A percentile compares a stretch with the other conserved stretches of the same genome.
Conservation (phyloP, 768 basidiomycete genomes). For the Boletales sp. region DNA sequence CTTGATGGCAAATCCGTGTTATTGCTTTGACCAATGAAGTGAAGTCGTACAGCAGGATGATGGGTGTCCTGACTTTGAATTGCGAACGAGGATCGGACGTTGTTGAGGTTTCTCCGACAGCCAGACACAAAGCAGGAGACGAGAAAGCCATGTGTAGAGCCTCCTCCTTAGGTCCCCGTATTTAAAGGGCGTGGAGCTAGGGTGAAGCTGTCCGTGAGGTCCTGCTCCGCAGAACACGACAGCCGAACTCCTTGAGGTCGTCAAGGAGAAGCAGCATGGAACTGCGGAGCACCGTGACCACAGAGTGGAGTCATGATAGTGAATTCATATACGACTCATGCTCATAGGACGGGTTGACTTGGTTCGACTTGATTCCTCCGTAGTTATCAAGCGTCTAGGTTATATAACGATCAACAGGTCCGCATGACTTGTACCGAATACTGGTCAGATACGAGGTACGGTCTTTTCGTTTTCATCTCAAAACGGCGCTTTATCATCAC, state of each 20-base stretch:
- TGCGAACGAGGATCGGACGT: conserved; percentile 27
- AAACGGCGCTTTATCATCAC: too few species aligned
- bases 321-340: conserved; percentile 9
- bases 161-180: conserved; percentile 15
- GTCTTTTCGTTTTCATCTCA: too few species aligned
- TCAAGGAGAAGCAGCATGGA: conserved; percentile 17
- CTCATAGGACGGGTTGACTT: background rate
- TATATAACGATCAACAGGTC: too few species aligned
- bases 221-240: conserved; percentile 18
- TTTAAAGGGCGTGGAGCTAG: conserved; percentile 26
- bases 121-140: conserved; percentile 21
- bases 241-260: conserved; percentile 15
- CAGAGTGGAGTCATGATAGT: conserved; percentile 4
- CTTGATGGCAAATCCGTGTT: conserved; percentile 15
- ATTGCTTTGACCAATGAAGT: conserved; percentile 10
- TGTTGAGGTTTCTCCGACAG: conserved; percentile 20
- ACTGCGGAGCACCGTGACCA: conserved; percentile 20
- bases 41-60: conserved; percentile 15
- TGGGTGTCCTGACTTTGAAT: conserved; percentile 24
- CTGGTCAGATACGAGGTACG: too few species aligned
- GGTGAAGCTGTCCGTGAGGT: conserved; percentile 15
- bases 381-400: too few species aligned
- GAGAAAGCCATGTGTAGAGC: conserved; percentile 19
- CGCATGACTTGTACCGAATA: too few species aligned
- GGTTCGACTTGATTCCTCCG: too few species aligned